phyloP scores from a whole-genome alignment of 2,329 filamentous ascomycete genomes.

The Helminthosporium solani region DNA sequence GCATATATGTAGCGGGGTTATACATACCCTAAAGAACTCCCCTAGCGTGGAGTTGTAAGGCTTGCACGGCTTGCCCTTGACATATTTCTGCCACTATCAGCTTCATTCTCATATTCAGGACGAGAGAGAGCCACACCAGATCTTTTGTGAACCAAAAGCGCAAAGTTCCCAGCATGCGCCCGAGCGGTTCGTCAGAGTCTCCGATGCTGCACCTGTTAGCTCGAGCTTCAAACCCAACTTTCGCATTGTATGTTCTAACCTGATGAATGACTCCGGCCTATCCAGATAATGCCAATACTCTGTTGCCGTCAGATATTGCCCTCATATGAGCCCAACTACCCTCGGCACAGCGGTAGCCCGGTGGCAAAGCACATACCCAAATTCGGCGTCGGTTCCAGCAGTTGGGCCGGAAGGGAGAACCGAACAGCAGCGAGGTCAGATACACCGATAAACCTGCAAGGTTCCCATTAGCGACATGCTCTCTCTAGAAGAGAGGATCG shows the following conservation, averaged over 20 bases:
- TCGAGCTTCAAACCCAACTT: conserved; percentile 1
- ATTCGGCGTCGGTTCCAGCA: conserved; percentile 94
- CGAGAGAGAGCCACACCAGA: conserved; percentile 54
- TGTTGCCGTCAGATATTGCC: conserved; percentile 36
- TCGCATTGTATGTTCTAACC: conserved; percentile 42
- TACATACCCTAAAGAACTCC: conserved; percentile 87
- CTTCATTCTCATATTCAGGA: background rate
- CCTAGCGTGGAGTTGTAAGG: conserved; percentile 96
- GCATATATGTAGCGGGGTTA: conserved; percentile 1
- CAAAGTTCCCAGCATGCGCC: conserved; percentile 91
- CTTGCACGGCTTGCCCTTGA: conserved; percentile 98
- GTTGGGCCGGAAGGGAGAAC: conserved; percentile 92
- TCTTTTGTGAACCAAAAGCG: conserved; percentile 99
- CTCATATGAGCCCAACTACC: background rate
- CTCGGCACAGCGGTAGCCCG: background rate
- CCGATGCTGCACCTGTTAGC: conserved; percentile 63
- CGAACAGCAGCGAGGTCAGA: conserved; percentile 92
- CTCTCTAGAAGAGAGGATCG: too few species aligned
- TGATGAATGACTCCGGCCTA: conserved; percentile 83
- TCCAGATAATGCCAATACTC: conserved; percentile 99
- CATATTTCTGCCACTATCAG: conserved; percentile 71
- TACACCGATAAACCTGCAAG: conserved; percentile 84
- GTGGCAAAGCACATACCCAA: conserved; percentile 56
- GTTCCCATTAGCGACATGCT: conserved; percentile 6
- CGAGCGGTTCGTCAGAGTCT: conserved; percentile 85